Base-by-base conservation (phyloP, 2,329 filamentous ascomycete species). In the Gnomoniopsis sp. region DNA sequence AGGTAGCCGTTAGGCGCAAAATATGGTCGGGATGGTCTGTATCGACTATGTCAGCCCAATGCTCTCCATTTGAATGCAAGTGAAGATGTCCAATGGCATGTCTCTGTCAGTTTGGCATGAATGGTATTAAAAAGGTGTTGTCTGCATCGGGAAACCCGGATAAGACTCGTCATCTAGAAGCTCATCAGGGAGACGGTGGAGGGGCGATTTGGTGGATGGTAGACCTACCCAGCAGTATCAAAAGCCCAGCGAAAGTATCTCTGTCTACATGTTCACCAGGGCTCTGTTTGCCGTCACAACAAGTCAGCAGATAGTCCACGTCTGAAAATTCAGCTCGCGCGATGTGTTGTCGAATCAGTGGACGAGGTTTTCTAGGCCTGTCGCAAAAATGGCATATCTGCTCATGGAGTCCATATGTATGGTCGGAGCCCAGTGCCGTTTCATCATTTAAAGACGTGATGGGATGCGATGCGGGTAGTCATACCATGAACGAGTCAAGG, bases 331-430 rank as follows among this genome's bases (percentile, higher is more conserved):
- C 41, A 47, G 46, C n/a, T 30, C 23, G 48, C 52, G 53, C 46
- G 52, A 50, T 47, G 23, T 58, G 49, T 48, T 46, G 67, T 63
- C 65, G 66, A 66, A 77, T 96, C 92, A 96, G 92, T 93, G 90
- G 92, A 90, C 91, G 87, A 96, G 92, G 93, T 96, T 96, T 96
- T 96, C 91, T 96, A 96, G 91, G 92, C 92, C 91, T 96, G 91
- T 90, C 91, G 77, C 91, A 90, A 90, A 70, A 84, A 77, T 90
- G 91, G 91, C 85, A 89, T 85, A 86, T 92, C 90, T 74, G 80
- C 92, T 91, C 91, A 86, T 86, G 79, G 75, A 73, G 70, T 44
- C 26, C 26, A 19, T 19, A 44, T 19, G 68, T 74, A 75, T 56
- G 36, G 80, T 96, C 91, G 88, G 92, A 93, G 92, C 92, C 92